Evolutionary conservation across 306 rosid species (phyloP), one percentile per base, ranked within the genome.

Genomic region (Trifolium subterraneum): DNA sequence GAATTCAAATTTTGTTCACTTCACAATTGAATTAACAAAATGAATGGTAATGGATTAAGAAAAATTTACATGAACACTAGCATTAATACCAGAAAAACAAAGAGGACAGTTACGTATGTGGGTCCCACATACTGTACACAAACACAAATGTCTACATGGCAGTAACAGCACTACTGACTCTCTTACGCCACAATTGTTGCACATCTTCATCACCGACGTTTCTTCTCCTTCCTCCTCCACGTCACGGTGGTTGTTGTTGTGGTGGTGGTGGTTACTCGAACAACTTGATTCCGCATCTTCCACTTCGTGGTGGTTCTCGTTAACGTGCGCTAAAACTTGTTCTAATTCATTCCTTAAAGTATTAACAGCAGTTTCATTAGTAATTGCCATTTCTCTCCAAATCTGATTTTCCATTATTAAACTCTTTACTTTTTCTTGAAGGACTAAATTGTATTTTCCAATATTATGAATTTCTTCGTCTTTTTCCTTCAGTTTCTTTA

Each of bases 111-210:
- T 64, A 35, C 58, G 83, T 0, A 79, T 29, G 8, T 68, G 47
- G 87, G 98, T 88, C 83, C 92, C 98, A 69, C 98, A 93, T 42
- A 55, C 45, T 8, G 91, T 74, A 52, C 97, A 93, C 2, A 91
- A 47, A 80, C 98, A 91, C 18, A 93, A 79, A 86, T 91, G 98
- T 83, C 98, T 84, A 73, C 98, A 93, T 18, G 96, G 97, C 65
- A 93, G 75, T 74, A 89, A 42, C 83, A 93, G 44, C 84, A 93
- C 96, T 72, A 72, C 86, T 8, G 96, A 86, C 61, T 88, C 96
- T 7, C 87, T 74, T 69, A 20, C 87, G 68, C 88, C 80, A 68
- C 97, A 93, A 14, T 67, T 60, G 78, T 51, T 73, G 65, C 98
- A 93, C 90, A 70, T 71, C 80, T 27, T 71, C 50, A 13, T 6